Percentiles rank a stretch among this genome's conserved stretches.
Evolutionary conservation across 345 rosid genomes (phyloP).

Genomic region (Salix udensis): DNA sequence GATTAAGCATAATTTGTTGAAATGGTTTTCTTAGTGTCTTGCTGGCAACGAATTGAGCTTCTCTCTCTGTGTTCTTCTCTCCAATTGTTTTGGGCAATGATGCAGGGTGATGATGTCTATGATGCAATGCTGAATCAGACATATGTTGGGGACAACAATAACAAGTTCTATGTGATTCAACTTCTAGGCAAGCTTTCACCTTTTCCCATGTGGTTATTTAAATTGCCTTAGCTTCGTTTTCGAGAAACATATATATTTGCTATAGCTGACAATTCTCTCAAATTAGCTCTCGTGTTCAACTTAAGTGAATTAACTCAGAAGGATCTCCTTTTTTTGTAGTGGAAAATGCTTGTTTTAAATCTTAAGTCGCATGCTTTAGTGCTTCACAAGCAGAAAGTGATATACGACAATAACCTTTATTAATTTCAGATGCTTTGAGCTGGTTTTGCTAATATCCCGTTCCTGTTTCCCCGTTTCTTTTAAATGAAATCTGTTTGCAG

Average conservation of each 20-base stretch:
- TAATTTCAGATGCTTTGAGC: neutral
- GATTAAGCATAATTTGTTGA: neutral
- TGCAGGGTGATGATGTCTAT: constrained; percentile 72
- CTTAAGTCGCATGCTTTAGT: neutral
- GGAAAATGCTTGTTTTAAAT: neutral
- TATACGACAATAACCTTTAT: neutral
- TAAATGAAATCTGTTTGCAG: constrained; percentile 37
- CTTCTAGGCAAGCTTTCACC: constrained; percentile 54
- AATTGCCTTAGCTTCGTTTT: neutral
- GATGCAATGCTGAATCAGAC: constrained; percentile 90
- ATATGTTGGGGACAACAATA: constrained; percentile 64
- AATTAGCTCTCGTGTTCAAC: neutral
- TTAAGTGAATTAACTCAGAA: no score
- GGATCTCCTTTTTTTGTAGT: neutral
- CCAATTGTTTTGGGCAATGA: neutral
- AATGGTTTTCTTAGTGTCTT: neutral
- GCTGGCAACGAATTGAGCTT: neutral
- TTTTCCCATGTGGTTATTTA: neutral
- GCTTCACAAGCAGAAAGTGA: neutral
- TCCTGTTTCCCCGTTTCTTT: neutral
- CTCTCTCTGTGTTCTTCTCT: neutral
- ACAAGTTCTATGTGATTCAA: constrained; percentile 80
- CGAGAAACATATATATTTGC: neutral
- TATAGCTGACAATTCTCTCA: neutral
- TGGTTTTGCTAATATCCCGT: neutral